phyloP scores from a whole-genome alignment of 805 yeast species.

The Blastobotrys americana region DNA sequence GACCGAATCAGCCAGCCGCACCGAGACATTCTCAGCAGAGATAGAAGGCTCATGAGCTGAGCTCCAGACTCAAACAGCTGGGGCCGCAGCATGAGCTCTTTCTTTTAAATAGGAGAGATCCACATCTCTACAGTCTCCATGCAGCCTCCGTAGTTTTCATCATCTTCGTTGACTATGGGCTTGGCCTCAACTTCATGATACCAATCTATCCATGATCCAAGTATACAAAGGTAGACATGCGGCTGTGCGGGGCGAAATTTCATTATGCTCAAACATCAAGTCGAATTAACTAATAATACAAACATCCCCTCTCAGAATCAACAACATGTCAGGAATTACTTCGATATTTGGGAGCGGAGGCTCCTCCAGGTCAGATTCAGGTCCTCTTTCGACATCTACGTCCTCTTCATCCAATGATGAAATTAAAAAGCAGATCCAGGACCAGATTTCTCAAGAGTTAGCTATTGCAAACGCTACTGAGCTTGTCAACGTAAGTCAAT shows the following conservation, averaged over 20 bases:
- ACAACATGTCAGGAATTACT: conserved; percentile 18
- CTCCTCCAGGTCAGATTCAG: conserved; percentile 10
- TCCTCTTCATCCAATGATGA: conserved; percentile 27
- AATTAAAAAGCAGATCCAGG: conserved; percentile 56
- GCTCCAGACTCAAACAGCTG: too few species aligned
- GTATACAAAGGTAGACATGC: too few species aligned
- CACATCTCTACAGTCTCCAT: too few species aligned
- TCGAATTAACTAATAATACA: background rate
- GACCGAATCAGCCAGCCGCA: too few species aligned
- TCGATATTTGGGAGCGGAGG: conserved; percentile 21
- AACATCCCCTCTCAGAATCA: background rate
- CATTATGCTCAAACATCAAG: background rate
- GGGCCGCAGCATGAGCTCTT: too few species aligned
- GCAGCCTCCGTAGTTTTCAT: too few species aligned
- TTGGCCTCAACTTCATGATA: too few species aligned
- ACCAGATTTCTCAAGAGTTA: conserved; percentile 69
- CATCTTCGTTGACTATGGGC: too few species aligned
- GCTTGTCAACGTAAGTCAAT: conserved; percentile 48
- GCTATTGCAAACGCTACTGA: conserved; percentile 91
- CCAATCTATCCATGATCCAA: too few species aligned
- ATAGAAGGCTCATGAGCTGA: too few species aligned
- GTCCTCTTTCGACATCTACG: conserved; percentile 12
- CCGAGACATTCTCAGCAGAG: too few species aligned
- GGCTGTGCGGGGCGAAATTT: background rate
- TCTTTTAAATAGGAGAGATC: too few species aligned